phyloP scores from a whole-genome alignment of 768 basidiomycete genomes.

The Lactifluus subvellereus region DNA sequence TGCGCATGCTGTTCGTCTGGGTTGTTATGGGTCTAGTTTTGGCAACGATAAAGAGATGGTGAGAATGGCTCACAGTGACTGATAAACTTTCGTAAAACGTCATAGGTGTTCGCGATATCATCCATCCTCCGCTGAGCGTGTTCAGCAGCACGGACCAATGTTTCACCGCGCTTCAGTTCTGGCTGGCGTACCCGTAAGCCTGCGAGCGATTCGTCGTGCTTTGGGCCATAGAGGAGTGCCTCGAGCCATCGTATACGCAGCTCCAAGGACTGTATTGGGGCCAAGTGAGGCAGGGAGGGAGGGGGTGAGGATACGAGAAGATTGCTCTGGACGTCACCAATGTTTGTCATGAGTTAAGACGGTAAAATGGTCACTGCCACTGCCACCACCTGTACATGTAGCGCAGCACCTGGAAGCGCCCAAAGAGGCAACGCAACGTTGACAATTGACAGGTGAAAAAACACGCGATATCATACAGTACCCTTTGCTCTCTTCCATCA shows the following conservation, averaged over 20 bases:
- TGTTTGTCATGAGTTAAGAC: conserved; percentile 41
- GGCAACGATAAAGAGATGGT: conserved; percentile 25
- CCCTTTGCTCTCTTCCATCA: background rate
- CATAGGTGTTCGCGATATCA: conserved; percentile 56
- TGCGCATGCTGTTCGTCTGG: conserved; percentile 74
- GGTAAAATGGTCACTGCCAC: too few species aligned
- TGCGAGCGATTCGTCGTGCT: conserved; percentile 35
- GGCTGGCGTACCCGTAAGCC: conserved; percentile 37
- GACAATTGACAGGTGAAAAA: background rate
- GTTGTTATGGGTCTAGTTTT: background rate
- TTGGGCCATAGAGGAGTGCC: conserved; percentile 64
- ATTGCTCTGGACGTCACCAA: conserved; percentile 67
- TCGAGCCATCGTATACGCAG: conserved; percentile 76
- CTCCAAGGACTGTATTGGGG: conserved; percentile 65
- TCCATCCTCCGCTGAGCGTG: conserved; percentile 55
- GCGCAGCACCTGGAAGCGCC: background rate
- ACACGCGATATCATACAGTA: background rate
- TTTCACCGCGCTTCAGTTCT: conserved; percentile 47
- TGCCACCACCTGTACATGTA: too few species aligned
- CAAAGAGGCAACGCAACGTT: too few species aligned
- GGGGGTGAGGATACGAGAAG: too few species aligned
- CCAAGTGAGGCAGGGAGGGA: conserved; percentile 53
- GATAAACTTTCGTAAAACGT: conserved; percentile 70
- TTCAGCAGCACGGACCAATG: conserved; percentile 52
- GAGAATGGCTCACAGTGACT: conserved; percentile 47